Conservation (phyloP, 1,284 basidiomycete genomes). For the Austroboletus novae-zelandiae region DNA sequence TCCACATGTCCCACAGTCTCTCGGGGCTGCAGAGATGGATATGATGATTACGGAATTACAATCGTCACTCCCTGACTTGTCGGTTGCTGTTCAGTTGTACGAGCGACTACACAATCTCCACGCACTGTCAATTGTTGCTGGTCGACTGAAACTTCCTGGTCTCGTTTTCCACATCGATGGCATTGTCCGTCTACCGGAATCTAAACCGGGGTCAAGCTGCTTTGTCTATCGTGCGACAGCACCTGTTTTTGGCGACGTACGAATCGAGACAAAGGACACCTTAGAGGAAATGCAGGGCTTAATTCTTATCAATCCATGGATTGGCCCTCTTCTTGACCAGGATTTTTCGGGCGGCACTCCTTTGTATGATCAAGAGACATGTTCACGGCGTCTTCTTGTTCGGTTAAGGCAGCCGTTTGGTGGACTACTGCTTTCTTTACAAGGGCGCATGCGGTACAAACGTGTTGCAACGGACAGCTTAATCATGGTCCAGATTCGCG, state of each 20-base stretch:
- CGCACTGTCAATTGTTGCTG: background rate
- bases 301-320: conserved; percentile 5
- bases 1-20: background rate
- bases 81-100: background rate
- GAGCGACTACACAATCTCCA: background rate
- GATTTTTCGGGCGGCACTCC: background rate
- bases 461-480: background rate
- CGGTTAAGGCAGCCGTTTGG: background rate
- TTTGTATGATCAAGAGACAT: background rate
- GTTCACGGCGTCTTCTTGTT: background rate
- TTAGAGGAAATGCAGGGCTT: background rate
- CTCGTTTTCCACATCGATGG: background rate
- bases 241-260: background rate
- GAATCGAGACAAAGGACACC: conserved; percentile 4
- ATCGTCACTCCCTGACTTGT: background rate
- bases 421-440: background rate
- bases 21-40: background rate
- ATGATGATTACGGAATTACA: background rate
- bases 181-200: background rate
- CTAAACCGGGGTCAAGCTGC: background rate
- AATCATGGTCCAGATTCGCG: background rate
- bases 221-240: background rate
- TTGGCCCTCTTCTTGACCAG: background rate
- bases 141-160: background rate
- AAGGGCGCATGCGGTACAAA: background rate